These are phyloP conservation scores for Nicotiana undulata DNA, from an alignment of 257 asterid species.

Conservation along the genomic window DNA sequence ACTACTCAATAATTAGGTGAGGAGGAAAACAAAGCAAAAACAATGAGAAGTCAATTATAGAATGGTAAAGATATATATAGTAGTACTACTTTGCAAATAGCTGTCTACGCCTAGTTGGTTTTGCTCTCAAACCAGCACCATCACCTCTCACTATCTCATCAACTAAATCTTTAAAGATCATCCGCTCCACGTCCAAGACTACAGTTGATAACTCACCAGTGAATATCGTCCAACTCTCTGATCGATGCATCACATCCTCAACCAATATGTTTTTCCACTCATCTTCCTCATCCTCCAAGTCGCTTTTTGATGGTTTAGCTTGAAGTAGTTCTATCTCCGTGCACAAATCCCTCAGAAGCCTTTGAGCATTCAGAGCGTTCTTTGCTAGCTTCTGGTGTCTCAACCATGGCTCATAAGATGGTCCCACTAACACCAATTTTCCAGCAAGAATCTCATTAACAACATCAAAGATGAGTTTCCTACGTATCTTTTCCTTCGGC, in stretches of 20 bases:
- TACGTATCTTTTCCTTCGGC: slow-evolving; percentile 32
- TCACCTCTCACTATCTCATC: slow-evolving; percentile 73
- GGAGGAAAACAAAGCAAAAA: neutral
- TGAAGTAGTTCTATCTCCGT: slow-evolving; percentile 59
- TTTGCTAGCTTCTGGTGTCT: slow-evolving; percentile 30
- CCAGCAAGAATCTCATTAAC: slow-evolving; percentile 72
- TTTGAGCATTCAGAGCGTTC: slow-evolving; percentile 50
- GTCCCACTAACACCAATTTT: slow-evolving; percentile 33
- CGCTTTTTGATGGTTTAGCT: slow-evolving; percentile 29
- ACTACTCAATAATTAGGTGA: slow-evolving; percentile 9
- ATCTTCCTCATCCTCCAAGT: slow-evolving; percentile 43
- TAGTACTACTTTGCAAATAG: slow-evolving; percentile 34
- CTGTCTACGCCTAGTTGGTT: slow-evolving; percentile 41
- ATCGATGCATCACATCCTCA: slow-evolving; percentile 46
- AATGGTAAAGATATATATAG: neutral
- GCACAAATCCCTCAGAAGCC: slow-evolving; percentile 71
- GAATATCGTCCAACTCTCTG: slow-evolving; percentile 50
- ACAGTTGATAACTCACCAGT: slow-evolving; percentile 54
- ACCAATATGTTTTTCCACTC: slow-evolving; percentile 49
- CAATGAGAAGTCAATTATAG: neutral
- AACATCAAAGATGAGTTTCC: slow-evolving; percentile 69
- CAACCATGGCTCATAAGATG: slow-evolving; percentile 31
- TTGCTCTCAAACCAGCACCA: slow-evolving; percentile 37
- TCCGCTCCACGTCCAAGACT: slow-evolving; percentile 71
- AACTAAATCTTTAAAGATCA: slow-evolving; percentile 77